A percentile compares a stretch with the other conserved stretches of the same genome.
These are phyloP conservation scores for Grigorovia transvaalensis DNA, from an alignment of 805 yeast genomes.

Conservation along the genomic window DNA sequence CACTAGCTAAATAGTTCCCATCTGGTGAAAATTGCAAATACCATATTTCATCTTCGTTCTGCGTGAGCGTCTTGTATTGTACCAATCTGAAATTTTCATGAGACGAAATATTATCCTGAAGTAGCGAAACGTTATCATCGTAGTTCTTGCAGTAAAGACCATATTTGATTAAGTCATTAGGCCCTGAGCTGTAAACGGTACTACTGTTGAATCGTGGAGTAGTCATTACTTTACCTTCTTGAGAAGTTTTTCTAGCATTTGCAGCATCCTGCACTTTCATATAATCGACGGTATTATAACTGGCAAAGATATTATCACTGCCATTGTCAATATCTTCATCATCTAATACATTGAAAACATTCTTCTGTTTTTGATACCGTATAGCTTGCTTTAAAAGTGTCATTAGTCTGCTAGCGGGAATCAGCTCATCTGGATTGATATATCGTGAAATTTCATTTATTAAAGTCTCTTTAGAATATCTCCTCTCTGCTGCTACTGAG, in stretches of 20 bases:
- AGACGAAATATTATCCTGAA: constrained; percentile 10
- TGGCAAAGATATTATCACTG: constrained; percentile 6
- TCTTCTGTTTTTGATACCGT: constrained; percentile 33
- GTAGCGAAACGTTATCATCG: not conserved
- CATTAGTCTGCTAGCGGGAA: constrained; percentile 43
- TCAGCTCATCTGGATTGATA: constrained; percentile 43
- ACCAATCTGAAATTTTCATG: constrained; percentile 6
- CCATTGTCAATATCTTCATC: constrained; percentile 12
- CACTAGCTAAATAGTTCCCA: constrained; percentile 69
- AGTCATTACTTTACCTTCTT: not conserved
- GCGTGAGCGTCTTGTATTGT: constrained; percentile 19
- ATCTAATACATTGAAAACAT: constrained; percentile 26
- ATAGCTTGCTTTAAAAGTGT: constrained; percentile 43
- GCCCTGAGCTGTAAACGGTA: not conserved
- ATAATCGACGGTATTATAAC: constrained; percentile 8
- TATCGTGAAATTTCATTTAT: constrained; percentile 34
- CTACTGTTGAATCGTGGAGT: not conserved
- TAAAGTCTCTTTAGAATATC: constrained; percentile 32
- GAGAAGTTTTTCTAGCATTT: not conserved
- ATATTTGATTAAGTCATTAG: not conserved
- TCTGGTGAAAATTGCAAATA: constrained; percentile 63
- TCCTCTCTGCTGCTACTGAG: not conserved
- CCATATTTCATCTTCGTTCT: constrained; percentile 77
- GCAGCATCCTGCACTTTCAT: not conserved
- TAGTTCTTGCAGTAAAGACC: not conserved